Percentiles rank a stretch among this genome's conserved stretches.
Evolutionary conservation across 176 grass and related monocot genomes (phyloP).

Genomic region (Neostapfia colusana): DNA sequence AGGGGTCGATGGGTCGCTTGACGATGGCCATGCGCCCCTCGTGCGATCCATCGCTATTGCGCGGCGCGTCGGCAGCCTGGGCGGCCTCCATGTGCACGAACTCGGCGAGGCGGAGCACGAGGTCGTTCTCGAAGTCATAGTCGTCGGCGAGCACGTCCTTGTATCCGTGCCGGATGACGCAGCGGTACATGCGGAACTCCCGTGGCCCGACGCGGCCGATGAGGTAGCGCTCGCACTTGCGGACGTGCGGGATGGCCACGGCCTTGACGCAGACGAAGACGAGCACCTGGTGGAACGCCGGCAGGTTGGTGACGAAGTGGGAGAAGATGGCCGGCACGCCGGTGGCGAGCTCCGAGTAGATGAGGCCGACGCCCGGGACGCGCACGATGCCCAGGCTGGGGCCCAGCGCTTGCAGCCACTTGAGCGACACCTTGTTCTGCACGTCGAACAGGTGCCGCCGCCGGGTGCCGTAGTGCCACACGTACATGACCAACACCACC

Average conservation of each 20-base stretch:
- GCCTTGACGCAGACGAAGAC: constrained; percentile 73
- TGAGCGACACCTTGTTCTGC: constrained; percentile 73
- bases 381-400: constrained; percentile 74
- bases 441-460: constrained; percentile 54
- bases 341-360: constrained; percentile 62
- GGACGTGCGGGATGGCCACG: constrained; percentile 51
- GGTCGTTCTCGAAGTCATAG: constrained; percentile 63
- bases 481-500: constrained; percentile 63
- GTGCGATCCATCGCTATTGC: constrained; percentile 20
- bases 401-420: constrained; percentile 62
- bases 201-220: constrained; percentile 63
- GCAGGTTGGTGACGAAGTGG: constrained; percentile 77
- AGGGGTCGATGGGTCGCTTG: constrained; percentile 25
- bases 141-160: constrained; percentile 64
- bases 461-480: constrained; percentile 70
- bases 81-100: constrained; percentile 69
- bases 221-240: constrained; percentile 53
- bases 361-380: constrained; percentile 66
- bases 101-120: constrained; percentile 65
- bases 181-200: constrained; percentile 63
- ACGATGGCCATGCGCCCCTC: constrained; percentile 69
- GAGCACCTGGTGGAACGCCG: constrained; percentile 70
- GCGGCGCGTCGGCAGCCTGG: not conserved
- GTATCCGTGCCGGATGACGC: constrained; percentile 68
- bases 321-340: constrained; percentile 68